phyloP scores from a whole-genome alignment of 2,329 filamentous ascomycete species.

The Fusarium sp. region DNA sequence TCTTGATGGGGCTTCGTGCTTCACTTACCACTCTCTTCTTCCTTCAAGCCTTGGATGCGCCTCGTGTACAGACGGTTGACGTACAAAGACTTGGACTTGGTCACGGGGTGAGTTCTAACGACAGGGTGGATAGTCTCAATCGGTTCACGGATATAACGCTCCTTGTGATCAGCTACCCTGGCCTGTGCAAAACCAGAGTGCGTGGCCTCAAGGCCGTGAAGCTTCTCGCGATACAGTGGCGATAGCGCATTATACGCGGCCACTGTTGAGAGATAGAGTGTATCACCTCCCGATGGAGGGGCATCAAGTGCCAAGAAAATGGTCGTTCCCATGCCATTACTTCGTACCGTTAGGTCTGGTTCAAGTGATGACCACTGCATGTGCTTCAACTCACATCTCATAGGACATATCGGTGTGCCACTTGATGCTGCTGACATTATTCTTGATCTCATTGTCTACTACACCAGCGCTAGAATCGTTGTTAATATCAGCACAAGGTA shows the following conservation, averaged over 20 bases:
- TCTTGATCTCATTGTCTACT: conserved; percentile 24
- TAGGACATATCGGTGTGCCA: conserved; percentile 12
- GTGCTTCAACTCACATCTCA: background rate
- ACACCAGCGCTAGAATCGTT: conserved; percentile 3
- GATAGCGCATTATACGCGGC: background rate
- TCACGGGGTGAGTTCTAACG: background rate
- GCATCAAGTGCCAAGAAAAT: background rate
- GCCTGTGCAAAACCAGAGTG: conserved; percentile 6
- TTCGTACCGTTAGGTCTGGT: too few relatives aligned
- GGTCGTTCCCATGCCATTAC: background rate
- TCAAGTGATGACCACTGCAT: too few relatives aligned
- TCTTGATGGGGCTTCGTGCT: background rate
- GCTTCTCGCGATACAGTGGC: background rate
- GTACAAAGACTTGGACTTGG: conserved; percentile 9
- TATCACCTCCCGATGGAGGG: background rate
- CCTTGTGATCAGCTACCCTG: background rate
- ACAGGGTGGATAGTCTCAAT: background rate
- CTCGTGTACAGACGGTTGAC: conserved; percentile 5
- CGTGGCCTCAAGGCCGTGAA: conserved; percentile 4
- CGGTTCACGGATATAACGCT: background rate
- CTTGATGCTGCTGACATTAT: conserved; percentile 9
- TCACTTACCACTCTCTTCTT: conserved; percentile 6
- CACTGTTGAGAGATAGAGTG: conserved; percentile 2
- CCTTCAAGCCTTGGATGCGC: conserved; percentile 1
- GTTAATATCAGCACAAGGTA: background rate